Base-by-base conservation (phyloP, 2,329 filamentous ascomycete species). In the Fusarium avenaceum region DNA sequence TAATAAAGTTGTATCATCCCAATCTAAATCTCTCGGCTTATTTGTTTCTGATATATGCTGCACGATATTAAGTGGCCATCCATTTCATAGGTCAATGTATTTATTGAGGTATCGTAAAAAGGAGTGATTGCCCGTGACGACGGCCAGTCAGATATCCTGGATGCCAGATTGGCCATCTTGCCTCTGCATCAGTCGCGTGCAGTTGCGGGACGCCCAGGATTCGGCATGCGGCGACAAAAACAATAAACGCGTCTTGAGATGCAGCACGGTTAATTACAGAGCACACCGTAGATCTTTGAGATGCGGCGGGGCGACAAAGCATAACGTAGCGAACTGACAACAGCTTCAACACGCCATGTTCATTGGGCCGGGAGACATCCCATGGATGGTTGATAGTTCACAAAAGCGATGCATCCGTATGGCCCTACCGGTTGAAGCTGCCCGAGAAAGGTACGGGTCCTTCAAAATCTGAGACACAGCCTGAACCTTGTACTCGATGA, bases 261-360 rank as follows among this genome's bases (percentile, higher is more conserved):
- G 28, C 40, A 52, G 57, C 24, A 43, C 38, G 17, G n/a, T 38
- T 19, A 38, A 9, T 38, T 19, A 38, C 14, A n/a, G 33, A 35
- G 28, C 17, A 35, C 35, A 8, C 35, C 35, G n/a, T 33, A 59
- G 30, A 69, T 56, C 66, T 62, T 69, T 54, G 61, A 62, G 43
- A 24, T 62, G 63, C 67, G 66, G 52, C 66, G 39, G 66, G 66
- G 57, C 66, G 63, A 69, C 66, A 63, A 63, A 56, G 66, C 57
- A 53, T 32, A 32, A 55, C 28, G 42, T 46, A 22, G 56, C 24
- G 45, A 51, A 63, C 54, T 44, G 47, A 49, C 64, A 56, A 33
- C 39, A 52, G 32, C 22, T 17, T 61, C 42, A 24, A 49, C 32
- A 47, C 32, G 35, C 47, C 30, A 46, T 33, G 40, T 43, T 53